Evolutionary conservation across 345 rosid genomes (phyloP).

Genomic region (Microthlaspi erraticum): DNA sequence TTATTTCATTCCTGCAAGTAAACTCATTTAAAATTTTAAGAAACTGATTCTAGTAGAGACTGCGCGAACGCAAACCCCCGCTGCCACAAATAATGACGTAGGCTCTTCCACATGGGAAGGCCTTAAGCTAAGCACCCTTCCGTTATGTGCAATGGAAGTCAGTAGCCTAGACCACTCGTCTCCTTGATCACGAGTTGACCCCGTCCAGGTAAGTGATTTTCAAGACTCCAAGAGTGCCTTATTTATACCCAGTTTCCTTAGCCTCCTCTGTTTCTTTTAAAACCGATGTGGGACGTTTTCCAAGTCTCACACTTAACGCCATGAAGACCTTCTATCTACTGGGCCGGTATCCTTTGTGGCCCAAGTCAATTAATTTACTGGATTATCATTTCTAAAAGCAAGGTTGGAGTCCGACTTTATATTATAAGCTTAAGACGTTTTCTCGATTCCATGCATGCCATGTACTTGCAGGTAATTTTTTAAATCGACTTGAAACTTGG

Average conservation of each 20-base stretch:
- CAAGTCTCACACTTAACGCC: not conserved
- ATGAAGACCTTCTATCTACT: not conserved
- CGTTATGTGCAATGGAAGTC: conserved; percentile 44
- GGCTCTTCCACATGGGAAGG: conserved; percentile 60
- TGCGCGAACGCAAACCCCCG: conserved; percentile 67
- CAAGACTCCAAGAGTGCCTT: rapidly evolving
- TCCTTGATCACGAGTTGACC: conserved; percentile 47
- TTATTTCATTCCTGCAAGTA: no score
- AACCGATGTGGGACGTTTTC: conserved; percentile 36
- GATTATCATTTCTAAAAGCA: not conserved
- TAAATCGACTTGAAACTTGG: no score
- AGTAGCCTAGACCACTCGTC: conserved; percentile 46
- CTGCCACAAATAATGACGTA: conserved; percentile 65
- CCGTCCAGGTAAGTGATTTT: conserved; percentile 46
- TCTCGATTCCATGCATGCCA: not conserved
- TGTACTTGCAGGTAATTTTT: no score
- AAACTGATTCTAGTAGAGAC: no score
- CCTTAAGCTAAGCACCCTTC: conserved; percentile 51
- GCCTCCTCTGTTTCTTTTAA: not conserved
- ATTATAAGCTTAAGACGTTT: not conserved
- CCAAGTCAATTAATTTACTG: not conserved
- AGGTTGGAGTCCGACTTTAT: not conserved
- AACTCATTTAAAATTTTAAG: no score
- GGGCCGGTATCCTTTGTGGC: conserved; percentile 12
- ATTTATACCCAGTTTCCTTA: not conserved